Percentiles rank a stretch among this genome's conserved stretches.
Conservation (phyloP, 768 basidiomycete genomes). For the Dacryopinax spathularia region DNA sequence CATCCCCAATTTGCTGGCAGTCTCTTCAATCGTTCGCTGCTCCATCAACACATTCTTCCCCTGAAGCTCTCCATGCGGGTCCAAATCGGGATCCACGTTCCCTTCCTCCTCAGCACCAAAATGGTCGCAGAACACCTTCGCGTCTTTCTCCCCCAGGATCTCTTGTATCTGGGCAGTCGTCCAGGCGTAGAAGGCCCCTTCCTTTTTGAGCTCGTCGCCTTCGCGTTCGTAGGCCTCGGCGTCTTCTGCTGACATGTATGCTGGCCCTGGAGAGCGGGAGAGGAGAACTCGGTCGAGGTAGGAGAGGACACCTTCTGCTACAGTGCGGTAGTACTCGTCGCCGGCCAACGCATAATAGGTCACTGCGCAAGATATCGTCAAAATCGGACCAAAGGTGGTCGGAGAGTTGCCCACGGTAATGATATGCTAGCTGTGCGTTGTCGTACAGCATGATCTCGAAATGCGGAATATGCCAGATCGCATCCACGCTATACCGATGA, state of each 20-base stretch:
- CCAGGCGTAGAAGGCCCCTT: slow-evolving; percentile 28
- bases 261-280: slow-evolving; percentile 23
- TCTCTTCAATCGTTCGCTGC: slow-evolving; percentile 14
- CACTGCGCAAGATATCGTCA: slow-evolving; percentile 1
- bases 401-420: slow-evolving; percentile 14
- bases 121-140: slow-evolving; percentile 22
- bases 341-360: slow-evolving; percentile 10
- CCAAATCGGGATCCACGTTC: slow-evolving; percentile 27
- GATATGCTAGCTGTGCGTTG: slow-evolving; percentile 24
- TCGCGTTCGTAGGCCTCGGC: slow-evolving; percentile 26
- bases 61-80: slow-evolving; percentile 27
- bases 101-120: slow-evolving; percentile 26
- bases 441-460: slow-evolving; percentile 32
- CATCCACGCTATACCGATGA: slow-evolving; percentile 30
- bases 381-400: slow-evolving; percentile 7
- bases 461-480: slow-evolving; percentile 30
- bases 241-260: slow-evolving; percentile 27
- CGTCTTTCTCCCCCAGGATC: slow-evolving; percentile 17
- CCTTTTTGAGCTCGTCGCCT: slow-evolving; percentile 23
- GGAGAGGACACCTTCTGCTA: slow-evolving; percentile 24
- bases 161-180: slow-evolving; percentile 22
- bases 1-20: neutral
- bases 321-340: slow-evolving; percentile 17
- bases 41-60: slow-evolving; percentile 15
- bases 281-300: slow-evolving; percentile 25